Percentiles rank a stretch among this genome's conserved stretches.
phyloP scores from a whole-genome alignment of 306 rosid species.

The Prunus mira region DNA sequence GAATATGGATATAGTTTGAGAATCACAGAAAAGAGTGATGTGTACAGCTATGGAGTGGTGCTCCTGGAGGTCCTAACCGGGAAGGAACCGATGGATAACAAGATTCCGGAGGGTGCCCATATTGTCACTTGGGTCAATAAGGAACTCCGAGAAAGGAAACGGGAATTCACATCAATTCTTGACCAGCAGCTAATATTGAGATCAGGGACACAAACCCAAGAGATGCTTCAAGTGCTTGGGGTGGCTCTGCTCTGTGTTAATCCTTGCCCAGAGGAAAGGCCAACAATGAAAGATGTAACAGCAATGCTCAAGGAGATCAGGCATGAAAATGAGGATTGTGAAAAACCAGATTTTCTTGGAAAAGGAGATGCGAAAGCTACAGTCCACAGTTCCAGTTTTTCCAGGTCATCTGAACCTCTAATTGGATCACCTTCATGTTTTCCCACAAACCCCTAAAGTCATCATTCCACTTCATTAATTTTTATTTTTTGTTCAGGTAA shows the following conservation, averaged over 20 bases:
- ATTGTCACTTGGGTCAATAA: constrained; percentile 69
- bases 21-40: constrained; percentile 96
- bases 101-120: constrained; percentile 74
- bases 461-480: constrained; percentile 26
- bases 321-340: constrained; percentile 59
- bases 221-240: constrained; percentile 93
- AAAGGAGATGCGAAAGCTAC: constrained; percentile 53
- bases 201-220: constrained; percentile 79
- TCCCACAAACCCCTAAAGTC: constrained; percentile 30
- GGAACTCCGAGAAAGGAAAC: constrained; percentile 58
- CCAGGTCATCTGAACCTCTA: constrained; percentile 79
- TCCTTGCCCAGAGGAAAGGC: constrained; percentile 74
- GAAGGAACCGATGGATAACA: constrained; percentile 65
- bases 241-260: constrained; percentile 88
- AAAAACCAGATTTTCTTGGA: constrained; percentile 48
- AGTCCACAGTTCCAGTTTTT: constrained; percentile 82
- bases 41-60: constrained; percentile 89
- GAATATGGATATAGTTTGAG: constrained; percentile 92
- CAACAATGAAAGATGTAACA: constrained; percentile 85
- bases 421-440: constrained; percentile 57
- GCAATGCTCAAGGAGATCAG: constrained; percentile 89
- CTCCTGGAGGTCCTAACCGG: constrained; percentile 82
- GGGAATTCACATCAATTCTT: constrained; percentile 55
- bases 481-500: constrained; percentile 20
- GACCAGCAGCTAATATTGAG: constrained; percentile 66